These are phyloP conservation scores for Ceratocystis eucalypticola DNA, from an alignment of 2,329 filamentous ascomycete species.

Conservation along the genomic window DNA sequence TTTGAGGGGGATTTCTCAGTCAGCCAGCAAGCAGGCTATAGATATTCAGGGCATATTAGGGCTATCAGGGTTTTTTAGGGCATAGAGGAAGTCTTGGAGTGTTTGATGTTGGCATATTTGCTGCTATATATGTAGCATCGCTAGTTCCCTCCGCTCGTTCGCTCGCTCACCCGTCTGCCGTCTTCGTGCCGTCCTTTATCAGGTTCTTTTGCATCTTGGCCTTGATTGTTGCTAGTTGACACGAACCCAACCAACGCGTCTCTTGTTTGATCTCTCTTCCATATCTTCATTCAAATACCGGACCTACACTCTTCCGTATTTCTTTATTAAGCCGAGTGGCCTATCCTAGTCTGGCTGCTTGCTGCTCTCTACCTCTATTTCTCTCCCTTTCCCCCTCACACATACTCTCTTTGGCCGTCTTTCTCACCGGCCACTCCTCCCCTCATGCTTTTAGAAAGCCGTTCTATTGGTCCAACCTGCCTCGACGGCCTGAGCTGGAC, in stretches of 20 bases:
- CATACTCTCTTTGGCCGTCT: neutral
- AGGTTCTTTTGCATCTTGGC: neutral
- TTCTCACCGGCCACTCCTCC: neutral
- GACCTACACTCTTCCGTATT: neutral
- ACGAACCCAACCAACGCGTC: neutral
- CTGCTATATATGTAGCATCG: neutral
- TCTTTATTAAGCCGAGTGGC: neutral
- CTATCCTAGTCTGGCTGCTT: neutral
- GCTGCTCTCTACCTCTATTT: neutral
- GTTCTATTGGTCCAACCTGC: neutral
- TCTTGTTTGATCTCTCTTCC: neutral
- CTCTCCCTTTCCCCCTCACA: neutral
- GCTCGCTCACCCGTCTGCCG: neutral
- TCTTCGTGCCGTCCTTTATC: neutral
- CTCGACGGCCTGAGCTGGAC: slow-evolving; percentile 14
- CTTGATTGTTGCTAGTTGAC: neutral
- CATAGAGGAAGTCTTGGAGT: neutral
- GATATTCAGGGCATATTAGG: neutral
- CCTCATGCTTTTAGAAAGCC: slow-evolving; percentile 10
- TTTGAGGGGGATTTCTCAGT: slow-evolving; percentile 1
- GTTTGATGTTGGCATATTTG: neutral
- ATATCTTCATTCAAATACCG: neutral
- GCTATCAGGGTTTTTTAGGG: neutral
- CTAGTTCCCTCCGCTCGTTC: neutral
- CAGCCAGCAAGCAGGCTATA: no score